Evolutionary conservation across 139 green algal species (phyloP).

Genomic region (Chlorella sp.): DNA sequence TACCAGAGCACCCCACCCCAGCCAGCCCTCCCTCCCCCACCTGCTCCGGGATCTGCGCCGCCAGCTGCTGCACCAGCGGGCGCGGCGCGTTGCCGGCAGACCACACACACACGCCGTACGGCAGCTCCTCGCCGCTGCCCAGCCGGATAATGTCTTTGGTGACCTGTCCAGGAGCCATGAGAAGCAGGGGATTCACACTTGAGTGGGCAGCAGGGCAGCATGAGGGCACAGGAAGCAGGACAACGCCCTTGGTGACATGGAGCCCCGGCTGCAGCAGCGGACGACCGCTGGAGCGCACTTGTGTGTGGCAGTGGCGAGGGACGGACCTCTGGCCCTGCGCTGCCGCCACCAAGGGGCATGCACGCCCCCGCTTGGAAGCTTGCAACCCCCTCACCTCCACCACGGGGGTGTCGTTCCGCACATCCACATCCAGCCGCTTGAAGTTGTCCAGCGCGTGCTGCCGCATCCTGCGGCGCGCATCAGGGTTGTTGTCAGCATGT

Average conservation of each 20-base stretch:
- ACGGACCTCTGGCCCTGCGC: no score
- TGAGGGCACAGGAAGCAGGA: no score
- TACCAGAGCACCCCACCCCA: neutral
- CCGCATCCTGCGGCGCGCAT: slow-evolving; percentile 1
- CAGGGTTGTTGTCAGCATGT: no score
- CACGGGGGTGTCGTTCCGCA: slow-evolving; percentile 55
- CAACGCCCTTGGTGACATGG: no score
- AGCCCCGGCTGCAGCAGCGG: no score
- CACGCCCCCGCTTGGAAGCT: no score
- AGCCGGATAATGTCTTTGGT: slow-evolving; percentile 32
- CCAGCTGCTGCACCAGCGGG: slow-evolving; percentile 25
- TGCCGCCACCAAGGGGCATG: no score
- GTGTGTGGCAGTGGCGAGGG: no score
- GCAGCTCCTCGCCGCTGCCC: slow-evolving; percentile 45
- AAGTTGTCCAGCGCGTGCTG: slow-evolving; percentile 59
- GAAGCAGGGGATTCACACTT: no score
- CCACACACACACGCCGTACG: slow-evolving; percentile 71
- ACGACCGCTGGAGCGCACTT: neutral
- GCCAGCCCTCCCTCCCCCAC: neutral
- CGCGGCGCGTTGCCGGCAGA: slow-evolving; percentile 51
- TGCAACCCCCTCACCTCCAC: slow-evolving; percentile 3
- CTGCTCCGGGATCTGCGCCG: slow-evolving; percentile 25
- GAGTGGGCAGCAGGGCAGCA: no score
- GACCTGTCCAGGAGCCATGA: no score
- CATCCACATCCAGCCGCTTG: slow-evolving; percentile 50